These are phyloP conservation scores for Cyclotella distinguenda DNA, from an alignment of 108 stramenopile species.

Conservation along the genomic window DNA sequence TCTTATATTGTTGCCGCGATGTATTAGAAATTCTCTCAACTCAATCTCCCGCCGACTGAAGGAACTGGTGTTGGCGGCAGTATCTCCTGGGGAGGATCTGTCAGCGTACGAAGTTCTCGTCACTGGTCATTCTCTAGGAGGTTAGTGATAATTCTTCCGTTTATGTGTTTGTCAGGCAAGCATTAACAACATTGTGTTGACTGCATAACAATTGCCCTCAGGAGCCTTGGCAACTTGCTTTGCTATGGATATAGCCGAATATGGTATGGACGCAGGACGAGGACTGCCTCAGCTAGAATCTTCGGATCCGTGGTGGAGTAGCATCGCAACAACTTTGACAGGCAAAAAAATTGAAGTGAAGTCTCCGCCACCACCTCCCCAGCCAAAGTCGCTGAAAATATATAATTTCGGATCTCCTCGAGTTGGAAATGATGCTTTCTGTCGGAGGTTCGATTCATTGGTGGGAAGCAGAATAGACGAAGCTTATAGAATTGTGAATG, in stretches of 20 bases:
- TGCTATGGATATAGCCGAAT: slow-evolving; percentile 72
- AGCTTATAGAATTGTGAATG: slow-evolving; percentile 83
- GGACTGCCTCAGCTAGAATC: slow-evolving; percentile 64
- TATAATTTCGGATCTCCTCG: slow-evolving; percentile 88
- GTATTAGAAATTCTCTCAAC: slow-evolving; percentile 56
- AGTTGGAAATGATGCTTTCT: slow-evolving; percentile 76
- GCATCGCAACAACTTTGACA: slow-evolving; percentile 62
- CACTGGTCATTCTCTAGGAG: slow-evolving; percentile 83
- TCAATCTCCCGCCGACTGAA: slow-evolving; percentile 81
- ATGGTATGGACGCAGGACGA: slow-evolving; percentile 77
- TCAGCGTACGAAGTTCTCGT: slow-evolving; percentile 73
- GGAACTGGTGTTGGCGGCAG: slow-evolving; percentile 68
- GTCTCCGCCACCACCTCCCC: slow-evolving; percentile 56
- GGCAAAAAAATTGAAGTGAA: slow-evolving; percentile 41
- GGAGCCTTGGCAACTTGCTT: slow-evolving; percentile 83
- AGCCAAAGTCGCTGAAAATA: slow-evolving; percentile 65
- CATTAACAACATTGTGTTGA: no score
- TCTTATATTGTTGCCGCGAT: not conserved
- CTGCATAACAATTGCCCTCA: no score
- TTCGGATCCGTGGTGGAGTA: slow-evolving; percentile 82
- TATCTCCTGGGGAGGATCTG: slow-evolving; percentile 57
- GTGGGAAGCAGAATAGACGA: slow-evolving; percentile 59
- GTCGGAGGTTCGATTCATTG: slow-evolving; percentile 58
- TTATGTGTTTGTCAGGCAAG: no score
- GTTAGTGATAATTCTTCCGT: no score